Evolutionary conservation across 2,329 filamentous ascomycete genomes (phyloP).

Genomic region (Triangularia verruculosa): DNA sequence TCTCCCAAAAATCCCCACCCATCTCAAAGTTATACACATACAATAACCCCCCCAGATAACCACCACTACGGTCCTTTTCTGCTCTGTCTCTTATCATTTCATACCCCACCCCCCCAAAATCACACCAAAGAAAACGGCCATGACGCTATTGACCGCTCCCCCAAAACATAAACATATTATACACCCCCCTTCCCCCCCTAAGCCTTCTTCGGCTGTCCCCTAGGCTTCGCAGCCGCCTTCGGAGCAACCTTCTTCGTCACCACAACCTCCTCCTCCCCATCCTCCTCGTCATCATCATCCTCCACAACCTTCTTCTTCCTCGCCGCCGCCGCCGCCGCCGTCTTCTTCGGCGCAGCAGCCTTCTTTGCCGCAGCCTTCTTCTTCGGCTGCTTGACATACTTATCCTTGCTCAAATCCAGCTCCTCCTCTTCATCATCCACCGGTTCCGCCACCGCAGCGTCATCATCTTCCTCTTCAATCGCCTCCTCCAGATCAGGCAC

Average conservation of each 20-base stretch:
- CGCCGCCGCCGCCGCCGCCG: conserved; percentile 43
- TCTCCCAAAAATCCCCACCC: not conserved
- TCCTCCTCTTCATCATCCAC: conserved; percentile 69
- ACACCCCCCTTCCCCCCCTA: not conserved
- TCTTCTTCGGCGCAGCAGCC: conserved; percentile 60
- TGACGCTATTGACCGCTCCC: not conserved
- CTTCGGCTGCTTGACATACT: conserved; percentile 92
- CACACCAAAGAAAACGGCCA: not conserved
- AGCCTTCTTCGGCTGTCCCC: conserved; percentile 45
- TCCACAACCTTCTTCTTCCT: conserved; percentile 31
- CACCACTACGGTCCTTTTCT: not conserved
- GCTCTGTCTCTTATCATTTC: no score
- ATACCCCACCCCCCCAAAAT: not conserved
- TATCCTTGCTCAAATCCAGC: conserved; percentile 86
- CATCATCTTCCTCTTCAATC: conserved; percentile 84
- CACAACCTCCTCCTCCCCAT: conserved; percentile 43
- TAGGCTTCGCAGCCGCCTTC: conserved; percentile 42
- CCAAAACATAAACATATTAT: not conserved
- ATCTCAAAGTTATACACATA: not conserved
- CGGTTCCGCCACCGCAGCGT: conserved; percentile 42
- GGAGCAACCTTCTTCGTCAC: conserved; percentile 35
- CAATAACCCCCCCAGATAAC: not conserved
- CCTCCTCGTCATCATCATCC: conserved; percentile 50
- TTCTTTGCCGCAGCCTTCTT: conserved; percentile 35
- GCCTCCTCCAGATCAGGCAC: conserved; percentile 94